These are phyloP conservation scores for Corrigiola litoralis DNA, from an alignment of 179 eudicot species.

Conservation along the genomic window DNA sequence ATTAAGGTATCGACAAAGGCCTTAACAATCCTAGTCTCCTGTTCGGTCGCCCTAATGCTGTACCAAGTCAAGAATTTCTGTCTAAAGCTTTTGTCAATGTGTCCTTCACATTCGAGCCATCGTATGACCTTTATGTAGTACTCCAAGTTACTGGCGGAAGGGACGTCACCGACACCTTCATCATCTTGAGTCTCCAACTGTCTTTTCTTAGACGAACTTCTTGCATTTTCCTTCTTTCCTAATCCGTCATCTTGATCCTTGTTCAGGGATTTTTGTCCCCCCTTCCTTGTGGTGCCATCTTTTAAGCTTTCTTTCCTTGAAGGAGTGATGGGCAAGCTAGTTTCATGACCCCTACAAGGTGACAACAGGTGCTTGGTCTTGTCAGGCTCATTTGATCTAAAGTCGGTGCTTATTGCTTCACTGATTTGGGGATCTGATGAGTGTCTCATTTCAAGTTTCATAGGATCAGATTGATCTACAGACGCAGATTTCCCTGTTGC, in stretches of 20 bases:
- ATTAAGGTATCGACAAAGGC: constrained; percentile 66
- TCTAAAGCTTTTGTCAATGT: constrained; percentile 63
- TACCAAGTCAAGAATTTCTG: constrained; percentile 90
- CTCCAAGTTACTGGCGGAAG: constrained; percentile 41
- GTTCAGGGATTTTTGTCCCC: constrained; percentile 11
- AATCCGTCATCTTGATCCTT: constrained; percentile 9
- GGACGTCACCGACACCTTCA: constrained; percentile 28
- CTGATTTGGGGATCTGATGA: constrained; percentile 22
- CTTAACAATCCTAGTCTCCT: constrained; percentile 68
- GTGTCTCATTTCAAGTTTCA: constrained; percentile 19
- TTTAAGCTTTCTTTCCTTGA: constrained; percentile 39
- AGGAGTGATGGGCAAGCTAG: constrained; percentile 34
- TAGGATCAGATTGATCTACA: constrained; percentile 13
- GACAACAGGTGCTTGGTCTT: constrained; percentile 1
- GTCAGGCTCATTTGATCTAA: constrained; percentile 27
- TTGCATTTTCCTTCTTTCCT: constrained; percentile 26
- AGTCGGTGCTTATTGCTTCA: constrained; percentile 36
- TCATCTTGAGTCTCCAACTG: constrained; percentile 32
- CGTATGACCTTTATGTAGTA: constrained; percentile 74
- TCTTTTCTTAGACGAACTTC: constrained; percentile 50
- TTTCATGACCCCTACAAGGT: constrained; percentile 23
- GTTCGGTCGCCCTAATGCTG: constrained; percentile 73
- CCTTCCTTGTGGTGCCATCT: constrained; percentile 25
- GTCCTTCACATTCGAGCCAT: constrained; percentile 74
- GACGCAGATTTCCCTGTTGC: constrained; percentile 20